Conservation (phyloP, 371 early-diverging fungal species). For the Mortierella sp. region DNA sequence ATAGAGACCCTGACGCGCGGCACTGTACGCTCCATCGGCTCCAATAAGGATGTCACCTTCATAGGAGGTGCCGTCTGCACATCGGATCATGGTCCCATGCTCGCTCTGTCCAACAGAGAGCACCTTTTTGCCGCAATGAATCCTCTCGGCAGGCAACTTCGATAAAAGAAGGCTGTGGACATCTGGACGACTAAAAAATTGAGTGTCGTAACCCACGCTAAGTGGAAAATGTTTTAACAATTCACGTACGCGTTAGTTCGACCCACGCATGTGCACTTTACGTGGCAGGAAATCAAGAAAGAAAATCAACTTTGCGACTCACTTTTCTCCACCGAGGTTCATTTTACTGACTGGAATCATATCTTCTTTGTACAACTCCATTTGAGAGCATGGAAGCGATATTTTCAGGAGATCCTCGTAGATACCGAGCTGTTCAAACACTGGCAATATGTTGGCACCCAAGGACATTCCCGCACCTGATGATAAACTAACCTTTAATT, state of each 20-base stretch:
- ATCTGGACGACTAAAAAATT: slow-evolving; percentile 6
- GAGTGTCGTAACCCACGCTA: slow-evolving; percentile 6
- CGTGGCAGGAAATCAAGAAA: too few relatives aligned
- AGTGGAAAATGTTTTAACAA: not conserved
- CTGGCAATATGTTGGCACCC: slow-evolving; percentile 17
- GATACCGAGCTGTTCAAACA: slow-evolving; percentile 18
- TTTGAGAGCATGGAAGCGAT: not conserved
- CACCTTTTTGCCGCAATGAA: slow-evolving; percentile 18
- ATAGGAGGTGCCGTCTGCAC: slow-evolving; percentile 11
- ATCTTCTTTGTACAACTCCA: slow-evolving; percentile 10
- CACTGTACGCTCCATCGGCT: slow-evolving; percentile 34
- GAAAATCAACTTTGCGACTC: too few relatives aligned
- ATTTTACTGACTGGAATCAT: slow-evolving; percentile 1
- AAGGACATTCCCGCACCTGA: slow-evolving; percentile 19
- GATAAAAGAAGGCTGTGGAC: slow-evolving; percentile 13
- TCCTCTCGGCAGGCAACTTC: slow-evolving; percentile 15
- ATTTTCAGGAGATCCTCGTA: slow-evolving; percentile 9
- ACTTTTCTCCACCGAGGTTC: not conserved
- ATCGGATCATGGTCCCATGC: slow-evolving; percentile 9
- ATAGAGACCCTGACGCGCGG: slow-evolving; percentile 24
- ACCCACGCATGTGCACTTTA: too few relatives aligned
- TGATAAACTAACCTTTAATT: not conserved
- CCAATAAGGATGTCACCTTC: slow-evolving; percentile 24
- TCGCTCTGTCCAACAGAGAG: slow-evolving; percentile 7
- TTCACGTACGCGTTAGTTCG: too few relatives aligned